Conservation (phyloP, 306 rosid genomes). For the Cicer yamashitae region DNA sequence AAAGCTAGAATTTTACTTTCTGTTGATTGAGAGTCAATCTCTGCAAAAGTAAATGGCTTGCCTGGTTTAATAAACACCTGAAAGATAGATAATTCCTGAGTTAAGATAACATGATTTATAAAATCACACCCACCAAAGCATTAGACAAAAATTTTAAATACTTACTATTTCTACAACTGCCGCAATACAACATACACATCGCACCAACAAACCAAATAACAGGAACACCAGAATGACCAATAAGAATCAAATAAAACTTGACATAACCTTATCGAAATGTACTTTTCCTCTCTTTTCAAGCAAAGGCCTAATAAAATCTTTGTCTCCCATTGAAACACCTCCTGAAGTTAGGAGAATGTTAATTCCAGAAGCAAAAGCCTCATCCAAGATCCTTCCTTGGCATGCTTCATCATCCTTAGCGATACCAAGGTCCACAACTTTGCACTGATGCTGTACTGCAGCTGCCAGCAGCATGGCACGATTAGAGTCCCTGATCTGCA, state of each 20-base stretch:
- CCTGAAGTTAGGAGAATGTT: slow-evolving; percentile 92
- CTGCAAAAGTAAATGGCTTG: slow-evolving; percentile 87
- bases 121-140: slow-evolving; percentile 29
- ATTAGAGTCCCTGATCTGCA: slow-evolving; percentile 97
- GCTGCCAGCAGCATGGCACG: slow-evolving; percentile 94
- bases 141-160: slow-evolving; percentile 15
- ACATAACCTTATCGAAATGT: slow-evolving; percentile 69
- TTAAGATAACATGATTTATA: slow-evolving; percentile 34
- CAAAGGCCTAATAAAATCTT: slow-evolving; percentile 85
- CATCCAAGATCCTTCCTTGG: slow-evolving; percentile 70
- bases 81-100: slow-evolving; percentile 39
- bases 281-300: slow-evolving; percentile 75
- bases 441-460: slow-evolving; percentile 73
- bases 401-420: slow-evolving; percentile 78
- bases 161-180: slow-evolving; percentile 35
- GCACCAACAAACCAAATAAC: slow-evolving; percentile 30
- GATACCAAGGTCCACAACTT: slow-evolving; percentile 82
- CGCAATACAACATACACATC: slow-evolving; percentile 3
- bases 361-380: slow-evolving; percentile 77
- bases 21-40: slow-evolving; percentile 55
- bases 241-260: slow-evolving; percentile 31
- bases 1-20: slow-evolving; percentile 74
- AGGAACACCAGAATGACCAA: not conserved
- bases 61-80: slow-evolving; percentile 94
- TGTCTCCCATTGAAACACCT: slow-evolving; percentile 99